phyloP scores from a whole-genome alignment of 768 basidiomycete species.

The Gyrodon lividus region DNA sequence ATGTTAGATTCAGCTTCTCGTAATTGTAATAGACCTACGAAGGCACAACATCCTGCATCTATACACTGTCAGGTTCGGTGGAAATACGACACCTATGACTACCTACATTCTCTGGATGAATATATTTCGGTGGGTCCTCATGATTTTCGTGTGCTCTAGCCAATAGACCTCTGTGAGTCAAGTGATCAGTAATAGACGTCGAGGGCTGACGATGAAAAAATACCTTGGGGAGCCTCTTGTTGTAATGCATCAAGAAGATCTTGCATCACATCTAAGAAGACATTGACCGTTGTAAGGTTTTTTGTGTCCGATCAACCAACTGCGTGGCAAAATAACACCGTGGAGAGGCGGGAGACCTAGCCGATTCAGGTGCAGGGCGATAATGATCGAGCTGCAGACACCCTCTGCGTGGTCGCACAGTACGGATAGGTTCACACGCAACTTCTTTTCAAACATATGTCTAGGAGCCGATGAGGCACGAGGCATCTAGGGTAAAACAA shows the following conservation, averaged over 20 bases:
- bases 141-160: too few species aligned
- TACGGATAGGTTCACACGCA: slow-evolving; percentile 45
- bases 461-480: too few species aligned
- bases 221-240: too few species aligned
- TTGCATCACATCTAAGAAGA: slow-evolving; percentile 27
- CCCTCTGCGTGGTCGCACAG: slow-evolving; percentile 54
- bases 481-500: too few species aligned
- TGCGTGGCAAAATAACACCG: slow-evolving; percentile 50
- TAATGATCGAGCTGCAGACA: slow-evolving; percentile 19
- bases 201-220: too few species aligned
- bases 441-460: slow-evolving; percentile 9
- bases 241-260: too few species aligned
- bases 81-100: not conserved
- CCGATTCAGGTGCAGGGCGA: slow-evolving; percentile 23
- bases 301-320: slow-evolving; percentile 39
- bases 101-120: too few species aligned
- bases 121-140: too few species aligned
- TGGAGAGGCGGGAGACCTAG: slow-evolving; percentile 36
- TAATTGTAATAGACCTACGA: slow-evolving; percentile 34
- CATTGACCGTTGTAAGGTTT: too few species aligned
- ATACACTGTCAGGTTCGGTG: not conserved
- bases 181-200: too few species aligned
- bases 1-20: not conserved
- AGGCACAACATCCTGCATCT: slow-evolving; percentile 52
- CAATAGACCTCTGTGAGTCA: too few species aligned